Evolutionary conservation across 768 basidiomycete species (phyloP), one percentile per base, ranked within the genome.

Genomic region (Panellus pusillus): DNA sequence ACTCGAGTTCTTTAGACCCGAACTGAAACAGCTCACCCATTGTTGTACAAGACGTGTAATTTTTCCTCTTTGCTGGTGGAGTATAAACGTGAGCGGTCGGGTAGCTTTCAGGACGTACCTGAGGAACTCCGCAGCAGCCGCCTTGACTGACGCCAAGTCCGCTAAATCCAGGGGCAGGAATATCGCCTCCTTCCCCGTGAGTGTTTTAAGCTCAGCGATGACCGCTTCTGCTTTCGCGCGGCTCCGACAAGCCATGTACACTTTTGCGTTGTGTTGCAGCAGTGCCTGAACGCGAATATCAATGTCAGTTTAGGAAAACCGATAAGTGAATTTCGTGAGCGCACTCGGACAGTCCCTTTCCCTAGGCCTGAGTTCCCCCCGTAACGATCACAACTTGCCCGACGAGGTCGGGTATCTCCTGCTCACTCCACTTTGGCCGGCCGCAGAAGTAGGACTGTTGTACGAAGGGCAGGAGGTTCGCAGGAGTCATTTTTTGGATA

Each of bases 21-120:
- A 24, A 24, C 24, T 24, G 24, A 24, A 24, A 20, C n/a, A 40
- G 27, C 28, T 20, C 18, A 47, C 52, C 19, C 52, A 43, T 54
- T 54, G 19, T 54, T 54, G 8, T 54, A 54, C 12, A 54, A n/a
- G 15, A 54, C 37, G 20, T 54, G 40, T 12, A 47, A 19, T 41
- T 43, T 31, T 6, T 18, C 42, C 27, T 54, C 52, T 28, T 47
- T 36, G 14, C 52, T 54, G 20, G 18, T 9, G 13, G 15, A 13
- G 19, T 11, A 9, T 40, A 15, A 35, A 29, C 6, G 8, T 3
- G 14, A 32, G 19, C 9, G n/a, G 19, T 13, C 3, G 4, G 3
- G 9, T 29, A 6, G 17, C 17, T 32, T 13, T n/a, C 9, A 11
- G 11, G 8, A 20, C 44, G 2, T 27, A 54, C 52, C 52, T 43